These are phyloP conservation scores for Lyophyllum semitale DNA, from an alignment of 768 basidiomycete genomes.

Conservation along the genomic window DNA sequence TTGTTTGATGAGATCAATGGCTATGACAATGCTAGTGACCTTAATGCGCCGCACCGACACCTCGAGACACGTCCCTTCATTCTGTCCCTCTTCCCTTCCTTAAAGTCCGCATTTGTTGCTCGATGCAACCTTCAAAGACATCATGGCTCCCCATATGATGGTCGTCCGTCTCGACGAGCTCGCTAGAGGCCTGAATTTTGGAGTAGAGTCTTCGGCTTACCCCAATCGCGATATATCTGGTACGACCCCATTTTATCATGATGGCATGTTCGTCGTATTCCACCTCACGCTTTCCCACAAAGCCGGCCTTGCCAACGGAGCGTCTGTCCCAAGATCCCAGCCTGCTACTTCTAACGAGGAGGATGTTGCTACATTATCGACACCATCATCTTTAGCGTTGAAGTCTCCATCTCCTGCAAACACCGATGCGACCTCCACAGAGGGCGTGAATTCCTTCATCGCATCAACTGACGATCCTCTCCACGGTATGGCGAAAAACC, in stretches of 20 bases:
- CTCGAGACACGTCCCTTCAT: not conserved
- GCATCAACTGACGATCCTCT: not conserved
- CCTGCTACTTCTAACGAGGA: not conserved
- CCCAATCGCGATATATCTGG: not conserved
- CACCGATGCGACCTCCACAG: not conserved
- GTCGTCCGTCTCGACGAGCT: not conserved
- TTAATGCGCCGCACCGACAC: not conserved
- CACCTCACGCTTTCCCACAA: not conserved
- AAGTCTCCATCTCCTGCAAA: not conserved
- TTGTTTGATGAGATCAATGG: slow-evolving; percentile 7
- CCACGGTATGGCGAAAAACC: not conserved
- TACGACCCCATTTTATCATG: not conserved
- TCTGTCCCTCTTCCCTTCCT: not conserved
- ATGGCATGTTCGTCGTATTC: not conserved
- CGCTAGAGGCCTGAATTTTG: not conserved
- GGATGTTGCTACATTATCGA: not conserved
- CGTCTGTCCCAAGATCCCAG: not conserved
- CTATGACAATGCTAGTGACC: not conserved
- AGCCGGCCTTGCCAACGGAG: not conserved
- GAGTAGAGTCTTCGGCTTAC: not conserved
- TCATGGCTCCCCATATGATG: not conserved
- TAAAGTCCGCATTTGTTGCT: not conserved
- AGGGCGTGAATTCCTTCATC: not conserved
- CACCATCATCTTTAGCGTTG: not conserved
- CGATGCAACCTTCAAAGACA: not conserved